Percentiles rank a stretch among this genome's conserved stretches.
These are phyloP conservation scores for Saccharomyces hybrid DNA, from an alignment of 1,139 yeast species.

Conservation along the genomic window DNA sequence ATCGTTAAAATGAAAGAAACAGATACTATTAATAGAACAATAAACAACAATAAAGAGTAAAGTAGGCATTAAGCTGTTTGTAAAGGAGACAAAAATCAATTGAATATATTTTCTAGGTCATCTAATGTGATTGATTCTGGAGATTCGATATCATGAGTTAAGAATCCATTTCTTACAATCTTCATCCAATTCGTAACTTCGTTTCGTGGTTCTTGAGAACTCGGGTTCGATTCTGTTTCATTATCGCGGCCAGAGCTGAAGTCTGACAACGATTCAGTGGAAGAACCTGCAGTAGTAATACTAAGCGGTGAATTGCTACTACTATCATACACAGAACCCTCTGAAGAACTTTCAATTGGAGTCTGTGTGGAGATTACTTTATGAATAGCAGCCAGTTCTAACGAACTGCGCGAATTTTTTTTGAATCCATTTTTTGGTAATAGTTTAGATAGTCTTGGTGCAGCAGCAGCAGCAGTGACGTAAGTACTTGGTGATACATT, in stretches of 20 bases:
- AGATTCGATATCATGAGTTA: slow-evolving; percentile 64
- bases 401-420: slow-evolving; percentile 40
- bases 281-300: not conserved
- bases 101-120: slow-evolving; percentile 61
- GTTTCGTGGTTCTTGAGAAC: not conserved
- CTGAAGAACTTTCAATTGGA: slow-evolving; percentile 16
- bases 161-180: slow-evolving; percentile 64
- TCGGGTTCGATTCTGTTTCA: not conserved
- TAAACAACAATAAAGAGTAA: not conserved
- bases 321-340: not conserved
- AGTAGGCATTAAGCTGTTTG: not conserved
- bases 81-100: slow-evolving; percentile 21
- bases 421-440: slow-evolving; percentile 33
- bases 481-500: slow-evolving; percentile 8
- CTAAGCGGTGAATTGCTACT: not conserved
- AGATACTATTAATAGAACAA: not conserved
- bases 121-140: slow-evolving; percentile 72
- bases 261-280: not conserved
- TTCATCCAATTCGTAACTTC: slow-evolving; percentile 42
- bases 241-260: not conserved
- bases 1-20: not conserved
- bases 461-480: slow-evolving; percentile 71
- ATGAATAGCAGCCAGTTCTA: slow-evolving; percentile 67
- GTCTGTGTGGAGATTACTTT: slow-evolving; percentile 54
- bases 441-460: slow-evolving; percentile 64